These are phyloP conservation scores for Smittium mucronatum DNA, from an alignment of 371 early-diverging fungal species.

Conservation along the genomic window DNA sequence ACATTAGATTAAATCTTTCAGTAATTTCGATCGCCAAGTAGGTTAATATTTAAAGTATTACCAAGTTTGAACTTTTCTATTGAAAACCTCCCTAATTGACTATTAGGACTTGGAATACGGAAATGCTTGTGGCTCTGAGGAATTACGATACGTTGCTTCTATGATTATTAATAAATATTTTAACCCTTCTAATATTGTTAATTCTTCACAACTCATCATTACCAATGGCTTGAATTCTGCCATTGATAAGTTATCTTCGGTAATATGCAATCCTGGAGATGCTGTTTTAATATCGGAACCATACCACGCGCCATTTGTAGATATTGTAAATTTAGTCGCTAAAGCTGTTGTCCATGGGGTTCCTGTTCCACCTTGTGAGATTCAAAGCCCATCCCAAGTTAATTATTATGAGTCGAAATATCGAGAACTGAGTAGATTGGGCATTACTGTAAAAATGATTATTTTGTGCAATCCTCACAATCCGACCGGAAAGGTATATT, in stretches of 20 bases:
- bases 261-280: constrained; percentile 55
- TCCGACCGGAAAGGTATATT: constrained; percentile 40
- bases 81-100: no score
- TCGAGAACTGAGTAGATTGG: constrained; percentile 24
- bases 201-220: constrained; percentile 38
- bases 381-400: constrained; percentile 29
- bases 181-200: constrained; percentile 31
- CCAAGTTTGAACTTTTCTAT: background rate
- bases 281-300: constrained; percentile 55
- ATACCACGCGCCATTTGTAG: constrained; percentile 57
- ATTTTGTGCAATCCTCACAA: constrained; percentile 55
- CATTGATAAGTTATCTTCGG: constrained; percentile 44
- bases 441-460: constrained; percentile 37
- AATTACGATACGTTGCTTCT: constrained; percentile 41
- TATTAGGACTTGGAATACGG: constrained; percentile 33
- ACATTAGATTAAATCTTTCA: no score
- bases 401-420: constrained; percentile 34
- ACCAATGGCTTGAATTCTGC: constrained; percentile 56
- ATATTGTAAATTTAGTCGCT: constrained; percentile 39
- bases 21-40: no score
- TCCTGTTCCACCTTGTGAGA: constrained; percentile 25
- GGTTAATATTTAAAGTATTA: no score
- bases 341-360: constrained; percentile 38
- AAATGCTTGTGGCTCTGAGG: constrained; percentile 33
- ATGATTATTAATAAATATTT: constrained; percentile 41